Conservation (phyloP, 164 flowering plant species). For the Magnolia officinalis region DNA sequence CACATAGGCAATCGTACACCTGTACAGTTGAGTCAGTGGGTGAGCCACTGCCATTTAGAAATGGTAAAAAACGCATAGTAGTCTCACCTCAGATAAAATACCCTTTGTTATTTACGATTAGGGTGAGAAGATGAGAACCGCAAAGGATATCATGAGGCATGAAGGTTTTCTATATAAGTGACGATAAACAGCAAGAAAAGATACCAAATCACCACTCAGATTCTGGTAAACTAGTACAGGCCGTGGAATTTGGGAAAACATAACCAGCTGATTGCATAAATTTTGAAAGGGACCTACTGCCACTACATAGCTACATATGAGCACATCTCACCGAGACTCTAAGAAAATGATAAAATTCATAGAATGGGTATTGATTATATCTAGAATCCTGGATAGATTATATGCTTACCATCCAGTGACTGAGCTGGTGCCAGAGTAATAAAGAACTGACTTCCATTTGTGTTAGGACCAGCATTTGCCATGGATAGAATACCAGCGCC, state of each 20-base stretch:
- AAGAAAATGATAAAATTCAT: background rate
- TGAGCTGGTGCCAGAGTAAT: slow-evolving; percentile 83
- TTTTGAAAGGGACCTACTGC: background rate
- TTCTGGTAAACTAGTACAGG: background rate
- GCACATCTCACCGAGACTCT: background rate
- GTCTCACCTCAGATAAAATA: too few species aligned
- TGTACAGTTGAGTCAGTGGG: too few species aligned
- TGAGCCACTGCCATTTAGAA: too few species aligned
- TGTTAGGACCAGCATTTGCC: slow-evolving; percentile 99
- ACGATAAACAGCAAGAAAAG: background rate
- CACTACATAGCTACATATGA: background rate
- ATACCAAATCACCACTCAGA: background rate
- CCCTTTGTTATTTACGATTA: too few species aligned
- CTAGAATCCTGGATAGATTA: background rate
- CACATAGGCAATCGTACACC: too few species aligned
- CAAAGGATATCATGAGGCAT: too few species aligned
- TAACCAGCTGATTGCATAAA: background rate
- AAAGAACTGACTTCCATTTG: slow-evolving; percentile 95
- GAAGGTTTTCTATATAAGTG: background rate
- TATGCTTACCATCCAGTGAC: slow-evolving; percentile 74
- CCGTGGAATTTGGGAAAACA: background rate
- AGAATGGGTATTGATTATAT: background rate
- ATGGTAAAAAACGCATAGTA: too few species aligned
- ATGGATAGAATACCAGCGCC: slow-evolving; percentile 96
- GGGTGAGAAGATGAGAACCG: too few species aligned